phyloP scores from a whole-genome alignment of 768 basidiomycete species.

The Cyclocybe aegerita region DNA sequence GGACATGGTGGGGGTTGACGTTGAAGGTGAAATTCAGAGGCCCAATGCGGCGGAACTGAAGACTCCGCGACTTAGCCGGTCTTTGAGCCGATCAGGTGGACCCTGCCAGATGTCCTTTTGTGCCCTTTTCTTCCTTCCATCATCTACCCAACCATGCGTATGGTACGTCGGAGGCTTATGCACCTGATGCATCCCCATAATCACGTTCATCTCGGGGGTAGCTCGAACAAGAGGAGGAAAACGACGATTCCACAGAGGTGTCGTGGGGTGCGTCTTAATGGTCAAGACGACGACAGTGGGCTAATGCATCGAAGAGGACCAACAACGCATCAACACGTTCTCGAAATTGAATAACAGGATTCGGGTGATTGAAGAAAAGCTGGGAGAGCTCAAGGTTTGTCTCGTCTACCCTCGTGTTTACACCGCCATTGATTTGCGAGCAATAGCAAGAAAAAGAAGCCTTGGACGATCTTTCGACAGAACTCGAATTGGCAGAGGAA shows the following conservation, averaged over 20 bases:
- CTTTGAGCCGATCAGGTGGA: not conserved
- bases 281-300: constrained; percentile 1
- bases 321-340: constrained; percentile 88
- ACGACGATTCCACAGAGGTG: constrained; percentile 72
- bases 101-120: constrained; percentile 4
- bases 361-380: constrained; percentile 66
- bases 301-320: constrained; percentile 56
- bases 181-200: not conserved
- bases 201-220: constrained; percentile 24
- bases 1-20: constrained; percentile 14
- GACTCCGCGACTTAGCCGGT: not conserved
- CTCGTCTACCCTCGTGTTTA: not conserved
- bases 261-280: constrained; percentile 67
- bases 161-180: constrained; percentile 16
- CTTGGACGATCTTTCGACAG: constrained; percentile 83
- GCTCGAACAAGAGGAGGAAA: constrained; percentile 78
- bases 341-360: constrained; percentile 87
- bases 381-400: constrained; percentile 71
- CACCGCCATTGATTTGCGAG: constrained; percentile 4
- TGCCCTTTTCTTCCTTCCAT: constrained; percentile 10
- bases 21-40: constrained; percentile 5
- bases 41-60: constrained; percentile 5
- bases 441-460: constrained; percentile 91
- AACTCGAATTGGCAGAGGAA: constrained; percentile 89
- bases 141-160: constrained; percentile 21